These are phyloP conservation scores for Quercus aquifolioides DNA, from an alignment of 306 rosid species.

Conservation along the genomic window DNA sequence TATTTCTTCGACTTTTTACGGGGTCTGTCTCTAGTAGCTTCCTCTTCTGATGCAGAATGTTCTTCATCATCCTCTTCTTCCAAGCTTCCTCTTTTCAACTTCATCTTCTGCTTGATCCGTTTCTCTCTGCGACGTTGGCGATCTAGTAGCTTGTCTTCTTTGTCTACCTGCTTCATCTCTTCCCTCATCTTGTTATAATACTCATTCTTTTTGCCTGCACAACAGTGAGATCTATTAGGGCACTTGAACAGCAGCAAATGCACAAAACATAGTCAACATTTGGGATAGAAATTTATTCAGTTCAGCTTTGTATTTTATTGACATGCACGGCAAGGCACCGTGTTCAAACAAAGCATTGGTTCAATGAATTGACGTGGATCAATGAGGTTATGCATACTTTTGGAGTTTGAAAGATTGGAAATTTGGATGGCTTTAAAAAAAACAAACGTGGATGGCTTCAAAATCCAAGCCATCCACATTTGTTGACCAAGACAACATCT, in stretches of 20 bases:
- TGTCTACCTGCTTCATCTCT: constrained; percentile 69
- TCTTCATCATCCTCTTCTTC: constrained; percentile 36
- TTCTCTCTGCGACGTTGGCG: constrained; percentile 66
- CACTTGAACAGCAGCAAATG: background rate
- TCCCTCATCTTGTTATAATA: constrained; percentile 71
- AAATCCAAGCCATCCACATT: background rate
- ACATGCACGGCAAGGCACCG: too few species aligned
- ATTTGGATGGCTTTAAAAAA: background rate
- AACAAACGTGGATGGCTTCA: background rate
- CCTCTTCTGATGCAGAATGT: constrained; percentile 53
- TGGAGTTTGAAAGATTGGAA: background rate
- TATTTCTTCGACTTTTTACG: constrained; percentile 53
- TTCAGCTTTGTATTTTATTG: background rate
- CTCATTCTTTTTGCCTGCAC: constrained; percentile 64
- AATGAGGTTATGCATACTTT: background rate
- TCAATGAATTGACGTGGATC: background rate
- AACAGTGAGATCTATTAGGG: background rate
- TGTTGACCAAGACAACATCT: background rate
- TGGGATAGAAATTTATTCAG: background rate
- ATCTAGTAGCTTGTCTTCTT: constrained; percentile 68
- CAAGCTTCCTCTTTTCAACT: constrained; percentile 43
- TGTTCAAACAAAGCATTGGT: background rate
- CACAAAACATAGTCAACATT: background rate
- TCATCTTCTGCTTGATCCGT: constrained; percentile 66
- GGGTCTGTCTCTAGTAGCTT: constrained; percentile 24